Evolutionary conservation across 495 filamentous ascomycete genomes (phyloP), one percentile per base, ranked within the genome.

Genomic region (Hyaloscypha hepaticicola): DNA sequence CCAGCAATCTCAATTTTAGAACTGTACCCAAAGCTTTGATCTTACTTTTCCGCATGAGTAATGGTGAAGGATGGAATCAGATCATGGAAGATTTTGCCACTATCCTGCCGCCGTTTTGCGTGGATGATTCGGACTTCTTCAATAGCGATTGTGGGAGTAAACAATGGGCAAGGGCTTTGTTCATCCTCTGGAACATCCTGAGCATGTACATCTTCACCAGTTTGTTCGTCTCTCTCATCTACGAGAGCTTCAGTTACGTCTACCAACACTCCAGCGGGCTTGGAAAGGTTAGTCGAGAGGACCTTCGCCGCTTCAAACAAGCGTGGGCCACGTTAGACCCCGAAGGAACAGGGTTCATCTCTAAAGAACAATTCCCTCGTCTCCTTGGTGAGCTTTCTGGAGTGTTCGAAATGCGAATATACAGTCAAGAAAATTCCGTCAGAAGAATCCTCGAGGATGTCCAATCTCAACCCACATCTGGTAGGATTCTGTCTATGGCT

Each of bases 121-220:
- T 90, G 1, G 77, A 83, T 7, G 81, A 80, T 19, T 58, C 72
- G 5, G 80, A 80, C 21, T 96, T 94, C 72, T 90, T 91, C 65
- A 76, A 90, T n/a, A 90, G 90, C 70, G 96, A 98, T 78, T 99
- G 95, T 72, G 95, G 95, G 34, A 94, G 95, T 74, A 82, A 83
- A 26, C 83, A 85, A 50, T 98, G 95, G 90, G 93, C 95, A 19
- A 83, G 91, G 34, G 82, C 83, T 51, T 80, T 99, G 33, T 98
- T 99, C 79, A 91, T 97, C 63, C 83, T 90, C 12, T 99, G 95
- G 95, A 99, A 99, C 78, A 92, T 99, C 70, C 83, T 98, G 73
- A 97, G 94, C 88, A 98, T 99, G 95, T 99, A 98, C 77, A 95
- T 99, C 75, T 99, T 99, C 70, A 93, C 98, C 70, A 96, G 90